Evolutionary conservation across 2,329 filamentous ascomycete species (phyloP), one percentile per base, ranked within the genome.

Genomic region (Immersiporthe knoxdaviesiana): DNA sequence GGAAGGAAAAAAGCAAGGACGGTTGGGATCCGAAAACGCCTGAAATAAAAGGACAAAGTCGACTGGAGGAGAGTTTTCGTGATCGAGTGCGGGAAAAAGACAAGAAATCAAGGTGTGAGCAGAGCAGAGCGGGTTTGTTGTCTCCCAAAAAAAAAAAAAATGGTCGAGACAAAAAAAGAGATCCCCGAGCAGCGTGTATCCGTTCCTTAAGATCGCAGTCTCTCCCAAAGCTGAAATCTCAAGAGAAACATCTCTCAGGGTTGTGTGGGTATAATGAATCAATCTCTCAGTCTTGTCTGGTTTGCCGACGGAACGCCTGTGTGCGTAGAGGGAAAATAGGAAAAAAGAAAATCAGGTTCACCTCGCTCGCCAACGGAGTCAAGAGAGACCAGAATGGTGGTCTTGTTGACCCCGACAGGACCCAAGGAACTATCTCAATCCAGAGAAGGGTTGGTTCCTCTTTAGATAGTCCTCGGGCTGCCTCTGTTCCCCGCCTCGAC

Each of bases 401-500:
- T 30, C 32, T 6, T 39, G n/a, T 47, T 56, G 62, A 60, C 39
- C 63, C 66, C 52, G 62, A 39, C 63, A 60, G 67, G 66, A 63
- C 66, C 50, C 10, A 63, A 37, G 21, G 44, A 47, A n/a, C 56
- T 63, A 32, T 64, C 41, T 37, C n/a, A n/a, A n/a, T 44, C 12
- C 35, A 35, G 8, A 35, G 35, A 35, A 35, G 35, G 35, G 35
- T 35, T 35, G 35, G 4, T 35, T 8, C 8, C 8, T 35, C 24
- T 73, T 87, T 78, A 88, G 79, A 88, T 83, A 64, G 85, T 87
- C 81, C 82, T 85, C 70, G 87, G 86, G 71, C 85, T 85, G 73
- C 84, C 82, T 78, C 85, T 87, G 80, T 90, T 91, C 88, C 88
- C 91, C 81, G 93, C 90, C 79, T 96, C 93, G 83, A 93, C 91